Percentiles rank a stretch among this genome's conserved stretches.
phyloP scores from a whole-genome alignment of 495 filamentous ascomycete species.

The Astrothelium macrocarpum region DNA sequence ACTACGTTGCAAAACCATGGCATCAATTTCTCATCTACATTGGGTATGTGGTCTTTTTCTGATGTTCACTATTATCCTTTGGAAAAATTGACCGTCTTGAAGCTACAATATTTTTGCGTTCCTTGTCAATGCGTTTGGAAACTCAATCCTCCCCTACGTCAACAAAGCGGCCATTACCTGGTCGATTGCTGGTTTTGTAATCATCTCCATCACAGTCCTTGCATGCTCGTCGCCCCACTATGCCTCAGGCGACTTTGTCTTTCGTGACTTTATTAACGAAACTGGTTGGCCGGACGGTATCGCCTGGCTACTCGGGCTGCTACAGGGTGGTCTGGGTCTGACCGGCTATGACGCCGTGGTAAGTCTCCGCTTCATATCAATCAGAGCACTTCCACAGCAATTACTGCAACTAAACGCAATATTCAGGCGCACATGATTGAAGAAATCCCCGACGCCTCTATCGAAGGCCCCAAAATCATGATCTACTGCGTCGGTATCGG shows the following conservation, averaged over 20 bases:
- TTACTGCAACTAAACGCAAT: not conserved
- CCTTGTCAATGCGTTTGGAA: slow-evolving; percentile 58
- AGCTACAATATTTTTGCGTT: slow-evolving; percentile 52
- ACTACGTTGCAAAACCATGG: slow-evolving; percentile 50
- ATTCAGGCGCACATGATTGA: slow-evolving; percentile 40
- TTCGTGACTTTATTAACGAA: slow-evolving; percentile 35
- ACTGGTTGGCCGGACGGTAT: slow-evolving; percentile 48
- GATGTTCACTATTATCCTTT: too few species aligned
- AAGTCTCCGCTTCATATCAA: not conserved
- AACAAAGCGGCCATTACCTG: slow-evolving; percentile 57
- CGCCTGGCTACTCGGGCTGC: slow-evolving; percentile 43
- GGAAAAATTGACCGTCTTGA: not conserved
- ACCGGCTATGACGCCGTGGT: slow-evolving; percentile 43
- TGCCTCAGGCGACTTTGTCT: slow-evolving; percentile 49
- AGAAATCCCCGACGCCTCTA: slow-evolving; percentile 61
- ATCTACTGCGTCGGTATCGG: slow-evolving; percentile 61
- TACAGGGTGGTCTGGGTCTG: slow-evolving; percentile 46
- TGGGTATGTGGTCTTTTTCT: slow-evolving; percentile 18
- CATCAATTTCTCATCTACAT: slow-evolving; percentile 70
- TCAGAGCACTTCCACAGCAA: not conserved
- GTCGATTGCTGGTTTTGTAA: slow-evolving; percentile 56
- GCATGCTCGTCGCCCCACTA: slow-evolving; percentile 53
- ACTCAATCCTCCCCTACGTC: slow-evolving; percentile 50
- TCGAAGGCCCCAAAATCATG: slow-evolving; percentile 64
- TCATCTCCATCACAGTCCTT: slow-evolving; percentile 59